phyloP scores from a whole-genome alignment of 768 basidiomycete species.

The Hypholoma sublateritium region DNA sequence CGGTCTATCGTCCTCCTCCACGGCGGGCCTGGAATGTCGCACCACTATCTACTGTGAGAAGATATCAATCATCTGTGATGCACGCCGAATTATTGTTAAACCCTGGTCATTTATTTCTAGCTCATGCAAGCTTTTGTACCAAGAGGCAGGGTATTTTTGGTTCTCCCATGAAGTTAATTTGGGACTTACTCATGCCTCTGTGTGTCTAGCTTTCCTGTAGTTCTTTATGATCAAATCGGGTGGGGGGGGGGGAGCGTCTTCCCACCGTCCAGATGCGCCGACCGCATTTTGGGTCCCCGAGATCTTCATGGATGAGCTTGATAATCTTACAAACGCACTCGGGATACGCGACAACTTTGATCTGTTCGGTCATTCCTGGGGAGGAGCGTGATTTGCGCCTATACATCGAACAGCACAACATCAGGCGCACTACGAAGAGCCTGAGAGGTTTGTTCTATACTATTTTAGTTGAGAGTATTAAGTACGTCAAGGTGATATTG shows the following conservation, averaged over 20 bases:
- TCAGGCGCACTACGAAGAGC: too few species aligned
- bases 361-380: conserved; percentile 50
- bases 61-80: background rate
- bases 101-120: background rate
- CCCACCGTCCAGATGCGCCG: conserved; percentile 40
- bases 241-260: conserved; percentile 47
- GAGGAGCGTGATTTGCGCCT: conserved; percentile 16
- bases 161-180: background rate
- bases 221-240: too few species aligned
- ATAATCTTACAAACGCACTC: conserved; percentile 44
- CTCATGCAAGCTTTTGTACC: conserved; percentile 9
- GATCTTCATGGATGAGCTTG: conserved; percentile 53
- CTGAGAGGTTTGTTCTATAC: too few species aligned
- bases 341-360: conserved; percentile 42
- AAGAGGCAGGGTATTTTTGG: conserved; percentile 7
- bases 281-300: conserved; percentile 52
- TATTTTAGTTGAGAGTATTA: too few species aligned
- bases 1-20: conserved; percentile 43
- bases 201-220: too few species aligned
- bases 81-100: too few species aligned
- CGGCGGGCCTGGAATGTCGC: conserved; percentile 43
- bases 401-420: too few species aligned
- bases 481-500: too few species aligned
- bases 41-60: conserved; percentile 39
- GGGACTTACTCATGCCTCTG: conserved; percentile 22